Evolutionary conservation across 2,329 filamentous ascomycete species (phyloP), one percentile per base, ranked within the genome.

Genomic region (Waltergamsia citrina): DNA sequence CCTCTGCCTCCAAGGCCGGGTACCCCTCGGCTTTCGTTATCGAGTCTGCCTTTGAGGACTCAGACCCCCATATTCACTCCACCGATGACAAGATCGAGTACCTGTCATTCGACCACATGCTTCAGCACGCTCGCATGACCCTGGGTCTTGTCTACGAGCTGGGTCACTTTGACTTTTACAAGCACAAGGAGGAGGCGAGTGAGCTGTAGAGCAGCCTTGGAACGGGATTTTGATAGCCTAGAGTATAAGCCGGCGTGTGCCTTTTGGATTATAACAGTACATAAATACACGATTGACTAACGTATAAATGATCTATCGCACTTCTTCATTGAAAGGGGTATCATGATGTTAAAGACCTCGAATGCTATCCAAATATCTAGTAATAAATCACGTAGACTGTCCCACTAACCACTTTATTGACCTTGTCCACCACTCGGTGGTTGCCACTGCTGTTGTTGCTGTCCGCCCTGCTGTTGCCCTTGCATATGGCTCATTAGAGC

Each of bases 91-190:
- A 67, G 47, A 77, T 86, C 42, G 74, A 85, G 50, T 79, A 76
- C 43, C 60, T 86, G 24, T 81, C 78, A 46, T 94, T 93, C 53
- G 78, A 88, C 53, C 87, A 94, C 56, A 94, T 94, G 86, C 68
- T 92, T 22, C 80, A 94, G 62, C 87, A 94, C 58, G 85, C 85
- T 16, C 81, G 78, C 53, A 71, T 94, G 69, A 92, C 85, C 2
- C 65, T 94, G 21, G 84, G 81, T 5, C 70, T 94, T 45, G 85
- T 80, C 5, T 90, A 88, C 49, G 87, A 94, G 63, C 70, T 94
- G 40, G 85, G 79, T 8, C 85, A 85, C 62, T 76, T 84, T 15
- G 67, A 83, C 39, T 84, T 88, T 45, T 62, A 70, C 37, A 45
- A 54, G 38, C 41, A 43, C 3, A 44, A 48, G 19, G 44, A 54